Conservation (phyloP, 345 rosid species). For the Raphanus sativus region DNA sequence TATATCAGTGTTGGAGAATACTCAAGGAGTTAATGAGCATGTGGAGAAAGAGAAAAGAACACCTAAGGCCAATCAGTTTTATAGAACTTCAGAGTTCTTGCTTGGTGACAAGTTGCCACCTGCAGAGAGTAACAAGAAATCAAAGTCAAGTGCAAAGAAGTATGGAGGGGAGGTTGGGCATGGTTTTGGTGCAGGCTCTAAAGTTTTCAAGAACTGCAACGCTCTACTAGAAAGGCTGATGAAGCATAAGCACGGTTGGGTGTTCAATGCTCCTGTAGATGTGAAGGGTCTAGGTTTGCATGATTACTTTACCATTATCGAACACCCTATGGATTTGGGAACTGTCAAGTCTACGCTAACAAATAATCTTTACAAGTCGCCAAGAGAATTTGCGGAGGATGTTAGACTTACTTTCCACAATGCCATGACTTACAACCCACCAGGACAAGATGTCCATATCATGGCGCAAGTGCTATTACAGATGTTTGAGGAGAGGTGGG, state of each 20-base stretch:
- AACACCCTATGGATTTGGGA: conserved; percentile 97
- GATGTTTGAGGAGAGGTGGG: conserved; percentile 91
- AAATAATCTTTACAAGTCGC: conserved; percentile 84
- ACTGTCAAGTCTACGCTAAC: conserved; percentile 68
- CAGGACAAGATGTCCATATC: conserved; percentile 94
- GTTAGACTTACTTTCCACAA: conserved; percentile 96
- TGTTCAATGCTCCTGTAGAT: conserved; percentile 91
- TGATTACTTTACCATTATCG: conserved; percentile 77
- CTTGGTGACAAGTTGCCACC: conserved; percentile 99
- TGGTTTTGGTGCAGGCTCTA: conserved; percentile 57
- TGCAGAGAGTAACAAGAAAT: conserved; percentile 91
- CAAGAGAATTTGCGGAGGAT: conserved; percentile 93
- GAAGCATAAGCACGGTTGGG: conserved; percentile 99
- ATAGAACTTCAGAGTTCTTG: conserved; percentile 88
- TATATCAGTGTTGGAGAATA: conserved; percentile 70
- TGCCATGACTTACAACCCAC: conserved; percentile 93
- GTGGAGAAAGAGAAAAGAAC: conserved; percentile 97
- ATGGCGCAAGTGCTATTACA: conserved; percentile 76
- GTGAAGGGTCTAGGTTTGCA: conserved; percentile 72
- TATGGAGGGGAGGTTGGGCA: conserved; percentile 61
- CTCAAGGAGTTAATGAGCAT: conserved; percentile 58
- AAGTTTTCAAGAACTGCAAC: conserved; percentile 69
- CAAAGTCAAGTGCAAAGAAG: conserved; percentile 74
- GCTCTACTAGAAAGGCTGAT: conserved; percentile 83
- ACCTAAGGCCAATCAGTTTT: conserved; percentile 95